A percentile compares a stretch with the other conserved stretches of the same genome.
Conservation (phyloP, 805 yeast species). For the Danielia reshetovae region DNA sequence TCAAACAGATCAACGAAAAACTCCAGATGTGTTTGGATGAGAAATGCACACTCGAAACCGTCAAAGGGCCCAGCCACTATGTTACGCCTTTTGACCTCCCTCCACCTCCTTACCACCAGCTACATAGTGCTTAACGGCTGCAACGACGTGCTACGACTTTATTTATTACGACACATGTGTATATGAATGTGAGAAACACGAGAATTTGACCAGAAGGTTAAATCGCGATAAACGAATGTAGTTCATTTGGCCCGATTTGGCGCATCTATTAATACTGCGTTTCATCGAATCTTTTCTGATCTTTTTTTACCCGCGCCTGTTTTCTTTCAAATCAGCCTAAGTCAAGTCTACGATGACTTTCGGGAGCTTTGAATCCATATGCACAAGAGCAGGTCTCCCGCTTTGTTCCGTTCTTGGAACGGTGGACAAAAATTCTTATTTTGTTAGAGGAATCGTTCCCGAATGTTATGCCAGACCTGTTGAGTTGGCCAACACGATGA, state of each 20-base stretch:
- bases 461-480: conserved; percentile 82
- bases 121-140: conserved; percentile 5
- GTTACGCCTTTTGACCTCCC: background rate
- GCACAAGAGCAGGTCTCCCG: conserved; percentile 70
- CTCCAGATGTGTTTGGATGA: conserved; percentile 6
- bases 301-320: background rate
- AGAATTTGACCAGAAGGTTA: too few species aligned
- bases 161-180: background rate
- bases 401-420: conserved; percentile 73
- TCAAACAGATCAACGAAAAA: conserved; percentile 24
- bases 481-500: conserved; percentile 84
- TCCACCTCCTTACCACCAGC: conserved; percentile 17
- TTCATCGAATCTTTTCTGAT: background rate
- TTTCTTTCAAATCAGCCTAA: background rate
- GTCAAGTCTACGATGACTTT: conserved; percentile 45
- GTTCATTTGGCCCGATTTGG: too few species aligned
- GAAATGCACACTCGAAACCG: background rate
- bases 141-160: background rate
- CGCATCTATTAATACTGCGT: too few species aligned
- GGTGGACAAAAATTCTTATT: conserved; percentile 24
- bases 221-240: too few species aligned
- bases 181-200: too few species aligned
- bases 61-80: background rate
- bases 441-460: conserved; percentile 64
- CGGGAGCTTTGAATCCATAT: conserved; percentile 62